These are phyloP conservation scores for Starmerella cellae DNA, from an alignment of 805 yeast genomes.

Conservation along the genomic window DNA sequence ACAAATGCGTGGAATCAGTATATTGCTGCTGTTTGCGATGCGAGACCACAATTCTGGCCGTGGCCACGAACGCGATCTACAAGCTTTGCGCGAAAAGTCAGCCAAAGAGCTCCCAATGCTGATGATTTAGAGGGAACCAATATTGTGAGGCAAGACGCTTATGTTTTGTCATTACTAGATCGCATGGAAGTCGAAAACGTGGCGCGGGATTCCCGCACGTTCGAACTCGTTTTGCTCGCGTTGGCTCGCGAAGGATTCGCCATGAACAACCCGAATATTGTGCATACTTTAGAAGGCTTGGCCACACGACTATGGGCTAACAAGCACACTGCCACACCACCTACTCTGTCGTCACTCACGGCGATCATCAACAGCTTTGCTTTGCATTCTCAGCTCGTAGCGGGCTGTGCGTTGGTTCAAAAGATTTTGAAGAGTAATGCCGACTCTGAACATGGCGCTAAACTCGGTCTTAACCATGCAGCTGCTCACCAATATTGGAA, in stretches of 20 bases:
- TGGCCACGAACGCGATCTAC: constrained; percentile 11
- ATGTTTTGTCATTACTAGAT: constrained; percentile 5
- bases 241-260: constrained; percentile 21
- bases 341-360: constrained; percentile 19
- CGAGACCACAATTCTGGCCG: constrained; percentile 24
- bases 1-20: constrained; percentile 27
- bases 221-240: constrained; percentile 25
- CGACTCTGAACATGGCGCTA: neutral
- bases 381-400: constrained; percentile 17
- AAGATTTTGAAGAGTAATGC: constrained; percentile 12
- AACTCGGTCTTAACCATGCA: constrained; percentile 12
- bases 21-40: constrained; percentile 25
- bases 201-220: constrained; percentile 25
- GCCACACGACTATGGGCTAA: constrained; percentile 22
- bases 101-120: neutral
- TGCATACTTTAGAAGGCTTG: neutral
- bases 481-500: constrained; percentile 21
- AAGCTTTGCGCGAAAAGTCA: neutral
- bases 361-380: constrained; percentile 23
- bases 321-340: constrained; percentile 3
- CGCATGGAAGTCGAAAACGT: constrained; percentile 21
- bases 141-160: neutral
- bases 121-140: neutral
- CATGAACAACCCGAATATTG: neutral
- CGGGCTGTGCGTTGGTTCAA: constrained; percentile 20